A percentile compares a stretch with the other conserved stretches of the same genome.
These are phyloP conservation scores for Cinnamomum chago DNA, from an alignment of 164 flowering plant species.

Conservation along the genomic window DNA sequence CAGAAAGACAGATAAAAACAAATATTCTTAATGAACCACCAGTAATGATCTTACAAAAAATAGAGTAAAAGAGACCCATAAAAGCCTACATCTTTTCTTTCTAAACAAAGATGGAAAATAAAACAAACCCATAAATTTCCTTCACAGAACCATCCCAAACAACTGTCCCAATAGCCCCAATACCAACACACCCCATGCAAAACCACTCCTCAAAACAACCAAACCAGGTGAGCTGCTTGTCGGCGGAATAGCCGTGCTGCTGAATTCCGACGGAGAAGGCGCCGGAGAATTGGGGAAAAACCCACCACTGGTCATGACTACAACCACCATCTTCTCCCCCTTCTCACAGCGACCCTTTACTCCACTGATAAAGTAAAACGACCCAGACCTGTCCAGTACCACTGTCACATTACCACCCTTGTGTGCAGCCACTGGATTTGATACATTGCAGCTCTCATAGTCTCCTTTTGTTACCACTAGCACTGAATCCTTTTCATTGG, in stretches of 20 bases:
- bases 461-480: constrained; percentile 36
- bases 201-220: constrained; percentile 5
- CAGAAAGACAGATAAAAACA: too few species aligned
- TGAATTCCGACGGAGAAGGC: constrained; percentile 43
- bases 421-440: constrained; percentile 38
- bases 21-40: not conserved
- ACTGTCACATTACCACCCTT: constrained; percentile 46
- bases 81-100: not conserved
- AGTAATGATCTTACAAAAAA: not conserved
- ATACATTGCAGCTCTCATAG: constrained; percentile 28
- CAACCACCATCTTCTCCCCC: constrained; percentile 53
- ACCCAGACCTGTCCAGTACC: constrained; percentile 39
- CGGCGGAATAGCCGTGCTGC: constrained; percentile 40
- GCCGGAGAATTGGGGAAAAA: constrained; percentile 32
- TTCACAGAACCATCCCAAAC: constrained; percentile 12
- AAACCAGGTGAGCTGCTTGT: constrained; percentile 16
- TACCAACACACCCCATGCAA: constrained; percentile 12
- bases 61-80: not conserved
- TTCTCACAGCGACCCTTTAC: constrained; percentile 41
- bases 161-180: constrained; percentile 20
- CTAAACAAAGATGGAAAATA: not conserved
- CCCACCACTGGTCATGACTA: constrained; percentile 34
- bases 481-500: constrained; percentile 40
- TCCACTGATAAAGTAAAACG: constrained; percentile 55
- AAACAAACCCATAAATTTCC: not conserved